phyloP scores from a whole-genome alignment of 129 eudicot genomes.

The Centaurea solstitialis region DNA sequence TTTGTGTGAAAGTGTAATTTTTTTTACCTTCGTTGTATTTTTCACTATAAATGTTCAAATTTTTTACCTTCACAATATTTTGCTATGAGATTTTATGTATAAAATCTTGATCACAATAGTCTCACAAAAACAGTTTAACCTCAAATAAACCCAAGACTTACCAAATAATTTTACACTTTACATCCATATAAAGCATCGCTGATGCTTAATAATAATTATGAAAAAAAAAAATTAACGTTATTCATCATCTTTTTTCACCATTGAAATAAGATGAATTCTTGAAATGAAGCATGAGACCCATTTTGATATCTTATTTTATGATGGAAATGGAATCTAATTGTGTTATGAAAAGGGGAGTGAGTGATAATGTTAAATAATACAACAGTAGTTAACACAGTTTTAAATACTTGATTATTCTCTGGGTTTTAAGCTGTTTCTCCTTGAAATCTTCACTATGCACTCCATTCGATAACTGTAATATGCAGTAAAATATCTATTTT shows the following conservation, averaged over 20 bases:
- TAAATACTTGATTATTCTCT: conserved; percentile 38
- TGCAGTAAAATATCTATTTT: conserved; percentile 11
- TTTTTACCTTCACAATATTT: too few species aligned
- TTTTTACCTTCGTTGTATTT: too few species aligned
- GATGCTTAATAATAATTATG: too few species aligned
- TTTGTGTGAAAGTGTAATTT: too few species aligned
- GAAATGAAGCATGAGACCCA: conserved; percentile 5
- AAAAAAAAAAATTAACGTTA: too few species aligned
- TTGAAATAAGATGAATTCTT: not conserved
- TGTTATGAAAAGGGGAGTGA: conserved; percentile 12
- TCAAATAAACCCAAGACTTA: too few species aligned
- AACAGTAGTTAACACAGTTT: not conserved
- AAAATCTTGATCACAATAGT: too few species aligned
- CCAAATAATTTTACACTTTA: too few species aligned
- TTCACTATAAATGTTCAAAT: too few species aligned
- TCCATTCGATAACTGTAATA: conserved; percentile 24
- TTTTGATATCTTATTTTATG: not conserved
- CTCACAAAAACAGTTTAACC: too few species aligned
- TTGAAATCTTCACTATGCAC: conserved; percentile 48
- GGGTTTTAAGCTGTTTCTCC: conserved; percentile 84
- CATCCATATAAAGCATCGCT: too few species aligned
- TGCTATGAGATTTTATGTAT: too few species aligned
- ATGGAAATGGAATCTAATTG: conserved; percentile 11
- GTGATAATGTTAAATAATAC: conserved; percentile 20
- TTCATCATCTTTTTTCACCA: not conserved